Base-by-base conservation (phyloP, 2,329 filamentous ascomycete genomes). In the Apiospora aurea region DNA sequence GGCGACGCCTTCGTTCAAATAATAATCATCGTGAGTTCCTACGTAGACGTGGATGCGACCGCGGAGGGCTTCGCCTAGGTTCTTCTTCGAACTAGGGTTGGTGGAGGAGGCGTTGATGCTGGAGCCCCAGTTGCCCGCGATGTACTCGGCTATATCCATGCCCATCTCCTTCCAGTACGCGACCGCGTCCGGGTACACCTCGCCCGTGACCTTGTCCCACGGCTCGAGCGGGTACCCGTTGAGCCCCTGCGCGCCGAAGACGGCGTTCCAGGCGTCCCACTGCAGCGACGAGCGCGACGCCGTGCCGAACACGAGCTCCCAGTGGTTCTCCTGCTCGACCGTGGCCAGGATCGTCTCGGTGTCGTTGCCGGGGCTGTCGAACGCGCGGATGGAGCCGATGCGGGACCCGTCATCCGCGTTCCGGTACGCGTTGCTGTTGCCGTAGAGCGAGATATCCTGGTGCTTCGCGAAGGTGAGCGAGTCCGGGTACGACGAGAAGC, bases 121-220 rank as follows among this genome's bases (percentile, higher is more conserved):
- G 7, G 21, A 49, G 6, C 7, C 46, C 75, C 75, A 77, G 67
- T 77, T 73, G 26, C 64, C 72, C 26, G 70, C 61, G 7, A 77
- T 69, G 71, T 77, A 75, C 18, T 73, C 21, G 7, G 74, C 66
- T 5, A 77, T 64, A 34, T 77, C 75, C 51, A 77, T 70, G 10
- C 29, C 57, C 34, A 41, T 8, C 53, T 38, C 66, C 24, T 73
- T 73, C 75, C 75, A 77, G 69, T 71, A 76, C 8, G 73, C 71
- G 8, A 77, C 75, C 1, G 75, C 53, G 1, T 72, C 75, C 0
- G 73, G 72, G 71, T 74, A 76, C 46, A 77, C 74, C 69, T 77
- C 75, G 61, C 75, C 75, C 2, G 75, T 77, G 29, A 77, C 75
- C 67, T 77, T 77, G 46, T 77, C 75, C 75, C 75, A 77, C 16